Evolutionary conservation across 2,329 filamentous ascomycete species (phyloP), one percentile per base, ranked within the genome.

Genomic region (Trichoderma simmonsii): DNA sequence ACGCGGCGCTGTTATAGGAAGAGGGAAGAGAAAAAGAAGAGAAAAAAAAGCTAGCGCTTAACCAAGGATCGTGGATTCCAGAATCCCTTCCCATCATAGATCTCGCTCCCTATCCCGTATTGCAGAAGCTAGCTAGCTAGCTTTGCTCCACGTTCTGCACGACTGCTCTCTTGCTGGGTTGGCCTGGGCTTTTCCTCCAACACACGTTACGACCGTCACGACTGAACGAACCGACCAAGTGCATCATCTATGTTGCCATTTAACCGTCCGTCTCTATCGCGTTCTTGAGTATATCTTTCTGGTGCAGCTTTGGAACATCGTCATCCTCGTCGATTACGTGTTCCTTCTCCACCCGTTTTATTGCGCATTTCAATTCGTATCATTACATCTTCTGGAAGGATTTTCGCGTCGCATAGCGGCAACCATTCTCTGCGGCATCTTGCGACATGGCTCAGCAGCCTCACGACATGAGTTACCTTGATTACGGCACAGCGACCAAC

Each of bases 381-480:
- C 24, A 32, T 43, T 34, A 26, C 18, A 24, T 57, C 11, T 59
- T 57, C 15, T 28, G 69, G 69, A 73, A 75, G 70, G 66, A 61
- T 74, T 76, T 75, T 75, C 77, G 75, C 65, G 70, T 73, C 73
- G 73, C 71, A 74, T 75, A 76, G 78, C 75, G 75, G 71, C 64
- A 71, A 62, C 72, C 71, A 75, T 71, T 57, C 75, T 74, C 72
- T 70, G 74, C 74, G 73, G 75, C 75, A 73, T 70, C 24, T 62
- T 70, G 57, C 66, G 66, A 70, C 6, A 83, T 83, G 81, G 80
- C 79, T 76, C 87, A 88, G 79, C 87, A 87, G 79, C 81, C 79
- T 71, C 84, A 87, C 81, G 90, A 93, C 73, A 90, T 92, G 86
- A 77, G 80, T 71, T 94, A 93, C 85, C 89, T 92, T 83, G 91